phyloP scores from a whole-genome alignment of 371 early-diverging fungal genomes.

The Mucor mucedo region DNA sequence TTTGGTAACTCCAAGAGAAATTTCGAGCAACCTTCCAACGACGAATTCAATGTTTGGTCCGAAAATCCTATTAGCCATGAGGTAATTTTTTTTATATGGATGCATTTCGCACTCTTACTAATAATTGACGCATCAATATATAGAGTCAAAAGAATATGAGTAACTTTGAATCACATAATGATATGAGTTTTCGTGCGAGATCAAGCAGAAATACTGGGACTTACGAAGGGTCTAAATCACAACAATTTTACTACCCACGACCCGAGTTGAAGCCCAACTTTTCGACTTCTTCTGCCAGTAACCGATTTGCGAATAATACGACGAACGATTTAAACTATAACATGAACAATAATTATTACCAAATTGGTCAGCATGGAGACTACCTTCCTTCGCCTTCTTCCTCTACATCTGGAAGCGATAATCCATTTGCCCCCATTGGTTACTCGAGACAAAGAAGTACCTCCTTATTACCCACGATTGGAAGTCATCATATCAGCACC shows the following conservation, averaged over 20 bases:
- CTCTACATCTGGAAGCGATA: neutral
- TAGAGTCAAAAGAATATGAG: slow-evolving; percentile 3
- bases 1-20: neutral
- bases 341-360: slow-evolving; percentile 7
- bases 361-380: slow-evolving; percentile 2
- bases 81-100: slow-evolving; percentile 3
- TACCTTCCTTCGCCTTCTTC: neutral
- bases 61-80: slow-evolving; percentile 6
- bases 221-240: neutral
- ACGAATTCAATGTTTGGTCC: slow-evolving; percentile 18
- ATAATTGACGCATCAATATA: too few species aligned
- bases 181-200: neutral
- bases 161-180: neutral
- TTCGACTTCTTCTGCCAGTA: slow-evolving; percentile 11
- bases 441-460: slow-evolving; percentile 35
- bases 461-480: slow-evolving; percentile 24
- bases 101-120: too few species aligned
- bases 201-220: neutral
- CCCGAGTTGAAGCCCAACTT: slow-evolving; percentile 22
- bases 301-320: neutral
- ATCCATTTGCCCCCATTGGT: slow-evolving; percentile 20
- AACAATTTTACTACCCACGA: slow-evolving; percentile 18
- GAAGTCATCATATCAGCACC: slow-evolving; percentile 3
- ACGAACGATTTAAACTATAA: slow-evolving; percentile 7
- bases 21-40: slow-evolving; percentile 1